These are phyloP conservation scores for Yarrowia bubula DNA, from an alignment of 805 yeast genomes.

Conservation along the genomic window DNA sequence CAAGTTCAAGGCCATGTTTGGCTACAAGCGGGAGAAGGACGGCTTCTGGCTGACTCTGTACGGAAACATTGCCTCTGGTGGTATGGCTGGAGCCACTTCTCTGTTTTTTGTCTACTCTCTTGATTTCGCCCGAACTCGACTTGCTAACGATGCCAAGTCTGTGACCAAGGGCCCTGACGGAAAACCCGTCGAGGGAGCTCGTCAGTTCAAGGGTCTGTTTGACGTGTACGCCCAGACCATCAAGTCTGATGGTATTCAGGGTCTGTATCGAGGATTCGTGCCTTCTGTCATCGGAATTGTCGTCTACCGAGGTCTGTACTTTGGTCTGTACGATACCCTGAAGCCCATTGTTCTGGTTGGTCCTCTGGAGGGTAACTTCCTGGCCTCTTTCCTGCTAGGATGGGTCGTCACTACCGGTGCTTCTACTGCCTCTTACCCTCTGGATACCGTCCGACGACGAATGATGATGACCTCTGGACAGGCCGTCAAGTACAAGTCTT, in stretches of 20 bases:
- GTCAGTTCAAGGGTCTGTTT: slow-evolving; percentile 95
- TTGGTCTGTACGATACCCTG: slow-evolving; percentile 94
- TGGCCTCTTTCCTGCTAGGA: slow-evolving; percentile 93
- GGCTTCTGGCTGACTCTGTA: slow-evolving; percentile 86
- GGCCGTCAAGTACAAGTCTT: slow-evolving; percentile 94
- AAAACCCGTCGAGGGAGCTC: slow-evolving; percentile 68
- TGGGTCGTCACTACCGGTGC: slow-evolving; percentile 99
- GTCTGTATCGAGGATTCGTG: slow-evolving; percentile 98
- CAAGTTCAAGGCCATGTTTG: slow-evolving; percentile 91
- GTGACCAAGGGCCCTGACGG: slow-evolving; percentile 65
- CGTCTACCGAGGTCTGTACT: slow-evolving; percentile 99
- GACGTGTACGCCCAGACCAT: slow-evolving; percentile 96
- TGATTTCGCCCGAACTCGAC: slow-evolving; percentile 98
- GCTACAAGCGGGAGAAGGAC: slow-evolving; percentile 93
- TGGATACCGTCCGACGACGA: slow-evolving; percentile 99
- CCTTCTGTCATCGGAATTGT: slow-evolving; percentile 96
- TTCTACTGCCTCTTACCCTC: slow-evolving; percentile 98
- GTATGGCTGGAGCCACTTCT: slow-evolving; percentile 96
- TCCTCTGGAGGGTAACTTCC: slow-evolving; percentile 89
- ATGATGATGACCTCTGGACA: slow-evolving; percentile 99
- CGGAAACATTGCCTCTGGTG: slow-evolving; percentile 99
- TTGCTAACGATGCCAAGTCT: slow-evolving; percentile 71
- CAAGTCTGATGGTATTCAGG: slow-evolving; percentile 94
- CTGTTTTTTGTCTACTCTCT: slow-evolving; percentile 91
- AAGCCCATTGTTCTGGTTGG: slow-evolving; percentile 94